A percentile compares a stretch with the other conserved stretches of the same genome.
Evolutionary conservation across 2,329 filamentous ascomycete genomes (phyloP).

Genomic region (Colletotrichum cordylinicola): DNA sequence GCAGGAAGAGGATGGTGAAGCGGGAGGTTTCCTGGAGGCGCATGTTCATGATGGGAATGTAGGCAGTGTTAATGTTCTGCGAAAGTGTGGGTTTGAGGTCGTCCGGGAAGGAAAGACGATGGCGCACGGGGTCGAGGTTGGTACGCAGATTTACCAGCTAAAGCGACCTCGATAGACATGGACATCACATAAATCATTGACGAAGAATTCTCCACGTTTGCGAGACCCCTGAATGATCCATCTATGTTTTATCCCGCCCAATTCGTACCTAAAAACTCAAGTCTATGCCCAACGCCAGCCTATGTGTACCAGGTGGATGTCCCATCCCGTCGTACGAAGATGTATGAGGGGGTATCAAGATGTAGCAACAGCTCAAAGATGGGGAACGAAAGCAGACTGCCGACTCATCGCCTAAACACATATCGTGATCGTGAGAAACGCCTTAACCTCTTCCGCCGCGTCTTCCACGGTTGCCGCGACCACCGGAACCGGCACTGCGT

Average conservation of each 20-base stretch:
- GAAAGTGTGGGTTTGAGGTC: neutral
- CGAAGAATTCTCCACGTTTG: neutral
- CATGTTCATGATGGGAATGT: neutral
- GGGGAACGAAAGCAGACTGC: neutral
- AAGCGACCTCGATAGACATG: neutral
- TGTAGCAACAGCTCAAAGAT: slow-evolving; percentile 1
- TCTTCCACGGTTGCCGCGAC: slow-evolving; percentile 3
- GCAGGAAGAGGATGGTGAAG: neutral
- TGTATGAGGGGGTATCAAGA: slow-evolving; percentile 9
- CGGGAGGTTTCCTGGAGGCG: neutral
- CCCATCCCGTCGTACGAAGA: slow-evolving; percentile 1
- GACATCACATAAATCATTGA: accelerated
- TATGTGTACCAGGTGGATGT: neutral
- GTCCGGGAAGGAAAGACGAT: neutral
- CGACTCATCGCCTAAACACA: neutral
- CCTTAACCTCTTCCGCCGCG: neutral
- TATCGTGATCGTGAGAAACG: neutral
- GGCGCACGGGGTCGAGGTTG: neutral
- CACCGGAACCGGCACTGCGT: slow-evolving; percentile 3
- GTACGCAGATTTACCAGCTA: neutral
- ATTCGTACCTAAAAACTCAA: neutral
- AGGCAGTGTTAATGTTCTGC: neutral
- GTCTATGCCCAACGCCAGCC: neutral
- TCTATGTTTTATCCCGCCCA: neutral
- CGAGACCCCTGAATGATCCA: neutral